These are phyloP conservation scores for Anisodus acutangulus DNA, from an alignment of 257 asterid genomes.

Conservation along the genomic window DNA sequence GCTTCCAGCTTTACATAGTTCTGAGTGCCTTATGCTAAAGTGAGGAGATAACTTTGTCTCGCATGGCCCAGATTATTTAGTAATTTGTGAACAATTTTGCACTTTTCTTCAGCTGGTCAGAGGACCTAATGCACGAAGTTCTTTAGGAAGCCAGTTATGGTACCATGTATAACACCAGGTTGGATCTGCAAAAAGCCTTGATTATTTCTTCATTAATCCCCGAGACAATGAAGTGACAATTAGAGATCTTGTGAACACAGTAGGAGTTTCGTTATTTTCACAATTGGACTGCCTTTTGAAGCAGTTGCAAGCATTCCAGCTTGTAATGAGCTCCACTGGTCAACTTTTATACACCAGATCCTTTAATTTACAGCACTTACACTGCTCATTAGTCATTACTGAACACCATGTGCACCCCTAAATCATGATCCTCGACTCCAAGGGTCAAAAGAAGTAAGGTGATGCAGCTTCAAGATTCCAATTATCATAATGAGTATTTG, in stretches of 20 bases:
- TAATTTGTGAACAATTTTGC: background rate
- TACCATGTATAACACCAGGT: too few relatives aligned
- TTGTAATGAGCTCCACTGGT: background rate
- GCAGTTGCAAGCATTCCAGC: background rate
- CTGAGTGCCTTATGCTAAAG: background rate
- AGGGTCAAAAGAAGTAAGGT: too few relatives aligned
- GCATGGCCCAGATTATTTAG: background rate
- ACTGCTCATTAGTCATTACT: background rate
- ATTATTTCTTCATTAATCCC: background rate
- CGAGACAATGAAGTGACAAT: background rate
- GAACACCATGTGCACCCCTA: background rate
- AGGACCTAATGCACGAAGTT: background rate
- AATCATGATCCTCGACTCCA: background rate
- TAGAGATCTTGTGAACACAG: background rate
- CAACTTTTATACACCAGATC: background rate
- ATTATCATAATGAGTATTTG: too few relatives aligned
- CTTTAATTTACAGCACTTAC: background rate
- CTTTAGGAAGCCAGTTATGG: background rate
- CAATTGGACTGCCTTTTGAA: background rate
- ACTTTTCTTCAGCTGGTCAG: background rate
- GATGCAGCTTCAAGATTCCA: background rate
- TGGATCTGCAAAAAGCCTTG: background rate
- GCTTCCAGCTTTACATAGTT: background rate
- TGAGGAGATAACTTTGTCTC: background rate
- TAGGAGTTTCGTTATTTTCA: background rate